Evolutionary conservation across 192 early-diverging fungal species (phyloP).

Genomic region (Piromyces finnis): DNA sequence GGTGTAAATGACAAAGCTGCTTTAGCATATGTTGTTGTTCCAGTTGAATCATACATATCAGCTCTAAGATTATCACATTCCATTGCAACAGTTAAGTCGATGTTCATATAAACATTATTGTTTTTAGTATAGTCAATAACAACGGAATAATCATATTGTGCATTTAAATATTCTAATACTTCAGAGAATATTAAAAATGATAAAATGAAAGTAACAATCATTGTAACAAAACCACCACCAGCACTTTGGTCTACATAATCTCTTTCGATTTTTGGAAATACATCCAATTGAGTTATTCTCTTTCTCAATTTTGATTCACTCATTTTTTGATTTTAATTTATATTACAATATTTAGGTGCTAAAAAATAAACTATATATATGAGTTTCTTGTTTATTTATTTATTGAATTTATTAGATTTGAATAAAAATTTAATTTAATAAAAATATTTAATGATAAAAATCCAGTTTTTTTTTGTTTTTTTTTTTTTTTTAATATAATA

Average conservation of each 20-base stretch:
- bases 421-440: too few species aligned
- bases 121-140: conserved; percentile 49
- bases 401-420: too few species aligned
- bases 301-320: neutral
- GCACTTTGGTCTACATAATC: conserved; percentile 53
- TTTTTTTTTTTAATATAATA: too few species aligned
- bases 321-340: neutral
- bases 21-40: conserved; percentile 5
- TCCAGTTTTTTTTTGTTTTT: too few species aligned
- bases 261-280: conserved; percentile 74
- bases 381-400: too few species aligned
- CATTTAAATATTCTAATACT: conserved; percentile 36
- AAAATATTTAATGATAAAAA: too few species aligned
- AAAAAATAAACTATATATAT: too few species aligned
- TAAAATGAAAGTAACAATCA: conserved; percentile 48
- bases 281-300: conserved; percentile 34
- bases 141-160: conserved; percentile 59
- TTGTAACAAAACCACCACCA: conserved; percentile 55
- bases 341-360: too few species aligned
- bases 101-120: conserved; percentile 55
- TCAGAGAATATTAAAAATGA: conserved; percentile 50
- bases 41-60: conserved; percentile 16
- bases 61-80: conserved; percentile 43
- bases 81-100: conserved; percentile 79
- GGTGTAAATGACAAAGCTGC: neutral